phyloP scores from a whole-genome alignment of 805 yeast genomes.

The Groenewaldozyma salmanticensis region DNA sequence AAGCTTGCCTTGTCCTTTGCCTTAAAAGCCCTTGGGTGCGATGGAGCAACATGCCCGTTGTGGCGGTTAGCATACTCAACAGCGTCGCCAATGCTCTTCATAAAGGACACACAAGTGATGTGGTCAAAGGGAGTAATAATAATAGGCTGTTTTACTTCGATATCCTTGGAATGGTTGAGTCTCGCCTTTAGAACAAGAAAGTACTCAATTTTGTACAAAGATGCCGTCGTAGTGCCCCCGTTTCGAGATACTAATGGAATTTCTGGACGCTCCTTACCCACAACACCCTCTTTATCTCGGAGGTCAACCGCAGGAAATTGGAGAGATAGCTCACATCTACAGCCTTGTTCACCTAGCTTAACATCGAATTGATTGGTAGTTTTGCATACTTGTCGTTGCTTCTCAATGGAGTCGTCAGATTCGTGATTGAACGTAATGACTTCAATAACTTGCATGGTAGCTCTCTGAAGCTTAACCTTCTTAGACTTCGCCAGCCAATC shows the following conservation, averaged over 20 bases:
- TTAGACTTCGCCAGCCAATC: slow-evolving; percentile 28
- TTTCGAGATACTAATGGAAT: slow-evolving; percentile 26
- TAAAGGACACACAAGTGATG: slow-evolving; percentile 25
- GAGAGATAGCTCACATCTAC: slow-evolving; percentile 19
- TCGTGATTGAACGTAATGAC: slow-evolving; percentile 23
- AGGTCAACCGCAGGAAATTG: slow-evolving; percentile 22
- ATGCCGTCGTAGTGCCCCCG: slow-evolving; percentile 28
- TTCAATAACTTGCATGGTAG: slow-evolving; percentile 29
- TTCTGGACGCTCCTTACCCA: slow-evolving; percentile 27
- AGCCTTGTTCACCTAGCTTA: slow-evolving; percentile 20
- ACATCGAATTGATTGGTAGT: slow-evolving; percentile 19
- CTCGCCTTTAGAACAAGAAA: slow-evolving; percentile 26
- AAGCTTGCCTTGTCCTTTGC: slow-evolving; percentile 1
- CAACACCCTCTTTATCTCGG: slow-evolving; percentile 18
- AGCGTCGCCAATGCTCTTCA: slow-evolving; percentile 25
- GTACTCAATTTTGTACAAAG: slow-evolving; percentile 28
- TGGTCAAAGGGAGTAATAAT: slow-evolving; percentile 30
- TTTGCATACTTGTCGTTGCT: slow-evolving; percentile 24
- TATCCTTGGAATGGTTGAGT: slow-evolving; percentile 30
- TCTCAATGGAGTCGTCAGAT: slow-evolving; percentile 25
- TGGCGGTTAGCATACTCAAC: slow-evolving; percentile 23
- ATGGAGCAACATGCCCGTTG: not conserved
- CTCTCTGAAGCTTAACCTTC: slow-evolving; percentile 28
- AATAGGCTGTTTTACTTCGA: slow-evolving; percentile 27
- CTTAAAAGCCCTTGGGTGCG: not conserved